These are phyloP conservation scores for Citrus reticulata DNA, from an alignment of 345 rosid species.

Conservation along the genomic window DNA sequence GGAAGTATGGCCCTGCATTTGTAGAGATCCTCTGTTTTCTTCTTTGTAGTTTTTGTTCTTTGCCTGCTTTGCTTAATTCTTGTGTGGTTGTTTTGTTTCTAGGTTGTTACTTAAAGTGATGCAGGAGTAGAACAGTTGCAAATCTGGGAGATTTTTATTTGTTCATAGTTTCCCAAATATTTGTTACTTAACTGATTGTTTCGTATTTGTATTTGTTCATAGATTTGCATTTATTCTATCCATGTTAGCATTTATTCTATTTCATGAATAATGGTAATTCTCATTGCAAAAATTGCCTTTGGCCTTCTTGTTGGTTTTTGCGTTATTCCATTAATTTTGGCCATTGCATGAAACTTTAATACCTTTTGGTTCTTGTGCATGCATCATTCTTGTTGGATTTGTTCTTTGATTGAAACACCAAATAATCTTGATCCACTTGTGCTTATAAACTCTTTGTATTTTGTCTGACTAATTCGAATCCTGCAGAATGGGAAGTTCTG, in stretches of 20 bases:
- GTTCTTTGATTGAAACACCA: not conserved
- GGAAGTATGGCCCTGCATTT: not conserved
- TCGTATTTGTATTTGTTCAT: not conserved
- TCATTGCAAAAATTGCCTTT: not conserved
- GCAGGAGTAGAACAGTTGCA: not conserved
- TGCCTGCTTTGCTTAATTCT: not conserved
- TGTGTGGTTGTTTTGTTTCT: not conserved
- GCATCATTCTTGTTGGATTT: not conserved
- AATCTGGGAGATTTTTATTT: not conserved
- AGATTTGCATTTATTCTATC: not conserved
- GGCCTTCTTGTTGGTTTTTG: not conserved
- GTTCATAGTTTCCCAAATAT: not conserved
- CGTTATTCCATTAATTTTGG: not conserved
- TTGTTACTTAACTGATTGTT: not conserved
- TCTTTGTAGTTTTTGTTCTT: not conserved
- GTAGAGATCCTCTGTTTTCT: conserved; percentile 4
- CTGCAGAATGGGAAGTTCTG: conserved; percentile 68
- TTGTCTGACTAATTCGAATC: not conserved
- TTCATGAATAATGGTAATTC: not conserved
- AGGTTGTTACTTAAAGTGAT: not conserved
- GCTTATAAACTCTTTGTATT: not conserved
- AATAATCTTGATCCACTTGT: not conserved
- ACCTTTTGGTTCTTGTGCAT: not conserved
- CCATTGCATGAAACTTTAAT: not conserved
- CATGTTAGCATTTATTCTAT: not conserved